Percentiles rank a stretch among this genome's conserved stretches.
These are phyloP conservation scores for Stropharia rugosoannulata DNA, from an alignment of 768 basidiomycete species.

Conservation along the genomic window DNA sequence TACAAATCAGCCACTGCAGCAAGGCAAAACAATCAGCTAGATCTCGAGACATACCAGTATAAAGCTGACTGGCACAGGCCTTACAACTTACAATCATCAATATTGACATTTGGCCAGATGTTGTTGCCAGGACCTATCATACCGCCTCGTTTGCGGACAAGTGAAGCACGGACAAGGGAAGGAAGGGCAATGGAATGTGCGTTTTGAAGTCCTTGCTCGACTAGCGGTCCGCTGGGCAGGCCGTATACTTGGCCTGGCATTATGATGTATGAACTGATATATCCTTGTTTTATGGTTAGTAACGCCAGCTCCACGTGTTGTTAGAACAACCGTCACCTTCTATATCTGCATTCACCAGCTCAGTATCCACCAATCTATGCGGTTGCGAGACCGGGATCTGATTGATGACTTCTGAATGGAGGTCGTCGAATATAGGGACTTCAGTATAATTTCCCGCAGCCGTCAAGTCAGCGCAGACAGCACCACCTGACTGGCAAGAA, in stretches of 20 bases:
- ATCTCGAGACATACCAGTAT: neutral
- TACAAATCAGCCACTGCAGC: slow-evolving; percentile 4
- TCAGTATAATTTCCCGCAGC: slow-evolving; percentile 39
- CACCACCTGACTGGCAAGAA: neutral
- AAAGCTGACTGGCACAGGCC: neutral
- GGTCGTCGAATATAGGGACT: slow-evolving; percentile 46
- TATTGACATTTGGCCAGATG: slow-evolving; percentile 53
- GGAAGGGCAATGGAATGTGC: slow-evolving; percentile 52
- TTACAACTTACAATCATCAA: slow-evolving; percentile 41
- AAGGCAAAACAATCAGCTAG: neutral
- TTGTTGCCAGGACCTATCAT: slow-evolving; percentile 54
- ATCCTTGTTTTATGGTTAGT: slow-evolving; percentile 30
- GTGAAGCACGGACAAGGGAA: slow-evolving; percentile 33
- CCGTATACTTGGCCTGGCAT: slow-evolving; percentile 56
- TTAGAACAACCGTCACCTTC: slow-evolving; percentile 31
- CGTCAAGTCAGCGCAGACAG: slow-evolving; percentile 12
- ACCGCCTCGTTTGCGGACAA: slow-evolving; percentile 45
- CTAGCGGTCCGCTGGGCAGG: slow-evolving; percentile 42
- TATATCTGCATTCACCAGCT: slow-evolving; percentile 44
- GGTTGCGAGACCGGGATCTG: slow-evolving; percentile 41
- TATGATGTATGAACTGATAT: slow-evolving; percentile 51
- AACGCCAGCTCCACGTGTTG: neutral
- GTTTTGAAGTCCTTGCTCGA: slow-evolving; percentile 50
- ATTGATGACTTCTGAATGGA: slow-evolving; percentile 44
- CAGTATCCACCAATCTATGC: slow-evolving; percentile 51